These are phyloP conservation scores for Scalesia atractyloides DNA, from an alignment of 129 eudicot genomes.

Conservation along the genomic window DNA sequence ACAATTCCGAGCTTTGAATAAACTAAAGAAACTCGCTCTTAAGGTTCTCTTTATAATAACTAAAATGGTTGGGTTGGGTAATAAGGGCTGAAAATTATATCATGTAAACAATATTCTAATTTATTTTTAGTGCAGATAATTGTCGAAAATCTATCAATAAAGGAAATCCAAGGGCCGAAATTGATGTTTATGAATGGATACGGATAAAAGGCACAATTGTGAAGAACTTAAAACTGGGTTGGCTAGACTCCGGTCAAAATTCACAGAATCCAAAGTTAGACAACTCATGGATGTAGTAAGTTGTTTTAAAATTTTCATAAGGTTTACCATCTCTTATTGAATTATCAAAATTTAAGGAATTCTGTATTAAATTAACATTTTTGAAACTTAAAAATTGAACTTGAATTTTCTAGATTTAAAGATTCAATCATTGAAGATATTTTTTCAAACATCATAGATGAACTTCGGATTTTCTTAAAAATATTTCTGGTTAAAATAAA, in stretches of 20 bases:
- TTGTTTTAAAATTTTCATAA: not conserved
- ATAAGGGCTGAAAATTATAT: not conserved
- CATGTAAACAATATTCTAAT: not conserved
- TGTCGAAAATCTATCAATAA: conserved; percentile 84
- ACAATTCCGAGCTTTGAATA: conserved; percentile 97
- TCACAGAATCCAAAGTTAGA: conserved; percentile 80
- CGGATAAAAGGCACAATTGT: conserved; percentile 87
- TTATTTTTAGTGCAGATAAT: conserved; percentile 52
- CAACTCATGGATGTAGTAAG: conserved; percentile 97
- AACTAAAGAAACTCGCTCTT: conserved; percentile 89
- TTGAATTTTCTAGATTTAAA: not conserved
- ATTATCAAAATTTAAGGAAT: not conserved
- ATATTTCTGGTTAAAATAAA: not conserved
- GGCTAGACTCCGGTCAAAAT: conserved; percentile 92
- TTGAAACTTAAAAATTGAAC: not conserved
- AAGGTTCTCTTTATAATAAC: conserved; percentile 47
- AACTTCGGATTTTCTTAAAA: not conserved
- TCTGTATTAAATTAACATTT: not conserved
- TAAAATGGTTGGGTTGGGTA: not conserved
- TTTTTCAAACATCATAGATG: not conserved
- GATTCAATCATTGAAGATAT: not conserved
- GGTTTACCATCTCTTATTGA: not conserved
- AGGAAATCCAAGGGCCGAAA: conserved; percentile 91
- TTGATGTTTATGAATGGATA: conserved; percentile 90
- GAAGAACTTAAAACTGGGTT: conserved; percentile 85